phyloP scores from a whole-genome alignment of 306 rosid species.

The Glycine soja region DNA sequence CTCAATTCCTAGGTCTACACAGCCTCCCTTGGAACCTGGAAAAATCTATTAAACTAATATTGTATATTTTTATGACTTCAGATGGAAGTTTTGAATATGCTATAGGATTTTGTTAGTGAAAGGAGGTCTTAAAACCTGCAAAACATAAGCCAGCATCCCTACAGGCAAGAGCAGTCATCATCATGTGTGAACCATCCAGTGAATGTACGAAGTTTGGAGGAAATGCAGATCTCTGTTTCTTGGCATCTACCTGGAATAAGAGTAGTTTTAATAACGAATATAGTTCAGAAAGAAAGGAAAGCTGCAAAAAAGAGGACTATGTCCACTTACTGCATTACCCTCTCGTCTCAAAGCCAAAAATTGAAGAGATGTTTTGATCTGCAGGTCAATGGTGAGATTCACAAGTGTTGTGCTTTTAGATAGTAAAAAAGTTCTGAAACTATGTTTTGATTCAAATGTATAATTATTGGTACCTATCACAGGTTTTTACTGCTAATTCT shows the following conservation, averaged over 20 bases:
- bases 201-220: constrained; percentile 92
- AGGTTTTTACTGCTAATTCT: constrained; percentile 18
- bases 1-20: constrained; percentile 14
- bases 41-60: not conserved
- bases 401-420: constrained; percentile 30
- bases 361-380: constrained; percentile 87
- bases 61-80: not conserved
- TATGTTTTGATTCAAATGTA: constrained; percentile 13
- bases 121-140: constrained; percentile 69
- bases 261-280: constrained; percentile 32
- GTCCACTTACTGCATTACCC: constrained; percentile 62
- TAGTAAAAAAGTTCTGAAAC: not conserved
- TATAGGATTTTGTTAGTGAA: not conserved
- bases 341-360: constrained; percentile 79
- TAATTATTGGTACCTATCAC: constrained; percentile 10
- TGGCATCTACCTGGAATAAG: constrained; percentile 66
- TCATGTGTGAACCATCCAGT: constrained; percentile 87
- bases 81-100: constrained; percentile 26
- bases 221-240: constrained; percentile 88
- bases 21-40: not conserved
- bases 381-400: constrained; percentile 49
- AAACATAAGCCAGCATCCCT: constrained; percentile 81
- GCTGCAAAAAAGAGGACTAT: constrained; percentile 10
- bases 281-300: constrained; percentile 34
- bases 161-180: constrained; percentile 92